These are phyloP conservation scores for Coemansia sp. DNA, from an alignment of 192 early-diverging fungal genomes.

Conservation along the genomic window DNA sequence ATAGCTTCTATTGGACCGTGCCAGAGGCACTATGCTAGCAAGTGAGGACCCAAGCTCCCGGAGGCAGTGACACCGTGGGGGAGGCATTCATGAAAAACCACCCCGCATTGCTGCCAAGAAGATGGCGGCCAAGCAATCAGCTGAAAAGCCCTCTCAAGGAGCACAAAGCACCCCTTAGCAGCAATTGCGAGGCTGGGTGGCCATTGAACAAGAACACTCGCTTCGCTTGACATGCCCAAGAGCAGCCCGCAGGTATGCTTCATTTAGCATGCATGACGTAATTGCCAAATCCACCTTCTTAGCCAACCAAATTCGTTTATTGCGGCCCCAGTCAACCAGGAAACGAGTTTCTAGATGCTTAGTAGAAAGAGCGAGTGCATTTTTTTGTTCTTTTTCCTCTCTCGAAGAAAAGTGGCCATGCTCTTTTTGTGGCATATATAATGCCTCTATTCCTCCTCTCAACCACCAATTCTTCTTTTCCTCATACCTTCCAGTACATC, in stretches of 20 bases:
- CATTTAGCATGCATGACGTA: too few relatives aligned
- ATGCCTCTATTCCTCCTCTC: background rate
- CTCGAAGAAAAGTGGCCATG: background rate
- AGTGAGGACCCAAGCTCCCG: background rate
- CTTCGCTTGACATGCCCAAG: too few relatives aligned
- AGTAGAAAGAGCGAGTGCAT: background rate
- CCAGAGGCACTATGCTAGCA: background rate
- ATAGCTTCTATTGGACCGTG: background rate
- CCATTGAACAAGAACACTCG: too few relatives aligned
- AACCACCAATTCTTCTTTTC: background rate
- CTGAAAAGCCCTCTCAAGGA: too few relatives aligned
- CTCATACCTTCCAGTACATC: background rate
- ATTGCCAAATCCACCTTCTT: background rate
- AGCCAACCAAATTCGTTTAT: background rate
- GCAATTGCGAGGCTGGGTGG: too few relatives aligned
- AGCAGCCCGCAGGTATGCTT: too few relatives aligned
- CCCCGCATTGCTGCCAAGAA: too few relatives aligned
- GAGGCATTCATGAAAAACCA: too few relatives aligned
- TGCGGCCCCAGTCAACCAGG: background rate
- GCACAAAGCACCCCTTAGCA: too few relatives aligned
- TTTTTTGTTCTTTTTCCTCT: background rate
- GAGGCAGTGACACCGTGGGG: too few relatives aligned
- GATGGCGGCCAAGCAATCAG: too few relatives aligned
- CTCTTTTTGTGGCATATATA: background rate
- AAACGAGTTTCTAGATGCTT: background rate